Evolutionary conservation across 2,329 filamentous ascomycete species (phyloP), one percentile per base, ranked within the genome.

Genomic region (Trichoderma koningiopsis): DNA sequence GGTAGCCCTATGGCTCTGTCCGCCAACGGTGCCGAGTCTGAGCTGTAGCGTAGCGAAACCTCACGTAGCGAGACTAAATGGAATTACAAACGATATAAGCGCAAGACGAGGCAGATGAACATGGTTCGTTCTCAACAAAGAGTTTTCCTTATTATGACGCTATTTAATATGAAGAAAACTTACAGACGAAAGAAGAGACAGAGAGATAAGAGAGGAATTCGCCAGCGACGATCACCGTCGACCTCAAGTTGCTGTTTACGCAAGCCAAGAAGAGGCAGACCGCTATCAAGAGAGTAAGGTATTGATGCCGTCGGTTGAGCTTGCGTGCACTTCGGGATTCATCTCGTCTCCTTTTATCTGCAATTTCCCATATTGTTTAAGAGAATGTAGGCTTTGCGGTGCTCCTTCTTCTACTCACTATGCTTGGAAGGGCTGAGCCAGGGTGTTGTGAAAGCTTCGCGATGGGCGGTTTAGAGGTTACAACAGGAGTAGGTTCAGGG

Each of bases 1-100:
- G 86, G 85, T 47, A 88, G 86, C 72, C 85, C 86, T 5, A 88
- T 88, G 85, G 81, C 81, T 4, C 72, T 87, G 61, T 87, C 87
- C 72, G 79, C 85, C 5, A 87, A 88, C 70, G 86, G 85, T 65
- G 86, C 82, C 68, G 86, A 88, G 76, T 87, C 86, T 40, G 86
- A 87, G 78, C 83, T 88, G 74, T 81, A 81, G 76, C 68, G 68
- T 53, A 73, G 72, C 72, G 40, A 52, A 33, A 31, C 68, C 68
- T 37, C 40, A 33, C 35, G 55, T 53, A 73, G 72, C 72, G 40
- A 61, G 43, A 55, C 55, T 33, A 19, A 40, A 27, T n/a, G 68
- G 22, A 47, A 59, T 52, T 22, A 33, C 33, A 24, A 22, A 59
- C 68, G 33, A 43, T 24, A 31, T 60, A 27, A 22, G 65, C 37